Base-by-base conservation (phyloP, 73 alveolate species). In the Paramecium octaurelia region DNA sequence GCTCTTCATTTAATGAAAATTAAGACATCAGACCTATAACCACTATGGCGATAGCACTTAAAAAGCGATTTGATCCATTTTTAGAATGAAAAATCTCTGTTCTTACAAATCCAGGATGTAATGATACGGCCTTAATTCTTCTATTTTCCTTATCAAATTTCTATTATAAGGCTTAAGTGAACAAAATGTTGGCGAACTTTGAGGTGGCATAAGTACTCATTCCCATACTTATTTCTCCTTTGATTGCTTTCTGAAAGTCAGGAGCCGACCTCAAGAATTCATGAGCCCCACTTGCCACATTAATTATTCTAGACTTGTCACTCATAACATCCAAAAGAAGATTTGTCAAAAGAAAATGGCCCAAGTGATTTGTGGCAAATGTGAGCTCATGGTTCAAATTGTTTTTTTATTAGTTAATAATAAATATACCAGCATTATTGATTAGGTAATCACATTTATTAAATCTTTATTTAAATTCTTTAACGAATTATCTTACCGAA, bases 61-160 rank as follows among this genome's bases (percentile, higher is more conserved):
- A 40, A 27, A 71, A 2, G 5, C 29, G 18, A 64, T 21, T 48
- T n/a, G 57, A 2, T 9, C 91, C 57, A 80, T 20, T 43, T 24
- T 21, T 18, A 5, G 48, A 64, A 64, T 44, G 46, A 31, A 8
- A 14, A 6, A 89, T 69, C 48, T 89, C 90, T 2, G 94, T 42
- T 46, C 94, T 89, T 11, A 89, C 94, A 38, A 48, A 48, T 36
- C 94, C 94, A 43, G 94, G 94, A 70, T 89, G 90, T 12, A 89
- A 10, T 59, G 92, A 70, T 24, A 89, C 94, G 3, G 58, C 46
- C 42, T 70, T 89, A 2, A 77, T 83, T 21, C 50, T 69, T 31
- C 84, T 50, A 7, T 87, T 87, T 27, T 89, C 34, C 8, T 31
- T 21, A 8, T 89, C 94, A 38, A 68, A 70, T 59, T 58, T 89